Conservation (phyloP, 2,329 filamentous ascomycete species). For the Pyricularia sp. region DNA sequence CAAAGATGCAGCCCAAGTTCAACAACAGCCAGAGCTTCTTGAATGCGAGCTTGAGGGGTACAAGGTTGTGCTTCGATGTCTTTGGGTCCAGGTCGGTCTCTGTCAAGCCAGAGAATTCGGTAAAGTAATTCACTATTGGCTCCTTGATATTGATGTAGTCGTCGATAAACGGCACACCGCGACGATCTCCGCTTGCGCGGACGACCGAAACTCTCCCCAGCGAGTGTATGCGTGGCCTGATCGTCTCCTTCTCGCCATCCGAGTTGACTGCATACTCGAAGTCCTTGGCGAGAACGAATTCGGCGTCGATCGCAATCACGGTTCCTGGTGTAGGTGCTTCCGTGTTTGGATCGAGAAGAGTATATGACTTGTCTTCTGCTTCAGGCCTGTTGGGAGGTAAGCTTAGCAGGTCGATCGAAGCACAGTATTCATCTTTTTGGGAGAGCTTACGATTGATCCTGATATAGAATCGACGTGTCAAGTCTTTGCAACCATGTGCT, state of each 20-base stretch:
- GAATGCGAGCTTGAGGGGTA: conserved; percentile 82
- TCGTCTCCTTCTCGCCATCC: conserved; percentile 82
- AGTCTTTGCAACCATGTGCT: conserved; percentile 74
- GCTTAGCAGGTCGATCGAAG: neutral
- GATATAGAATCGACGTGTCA: conserved; percentile 74
- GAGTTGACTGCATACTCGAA: conserved; percentile 95
- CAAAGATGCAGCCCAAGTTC: conserved; percentile 85
- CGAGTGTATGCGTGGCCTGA: conserved; percentile 79
- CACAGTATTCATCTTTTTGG: neutral
- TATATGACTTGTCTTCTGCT: conserved; percentile 41
- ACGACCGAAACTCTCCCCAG: conserved; percentile 89
- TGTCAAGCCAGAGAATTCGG: conserved; percentile 83
- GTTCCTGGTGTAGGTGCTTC: conserved; percentile 61
- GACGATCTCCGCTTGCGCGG: conserved; percentile 61
- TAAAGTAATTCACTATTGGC: conserved; percentile 88
- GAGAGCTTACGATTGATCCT: conserved; percentile 42
- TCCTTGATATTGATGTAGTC: conserved; percentile 92
- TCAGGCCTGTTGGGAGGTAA: conserved; percentile 21
- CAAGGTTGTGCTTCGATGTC: conserved; percentile 67
- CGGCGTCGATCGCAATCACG: conserved; percentile 83
- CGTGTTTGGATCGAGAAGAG: conserved; percentile 36
- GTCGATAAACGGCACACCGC: conserved; percentile 84
- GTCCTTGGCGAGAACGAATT: conserved; percentile 86
- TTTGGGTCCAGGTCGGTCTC: conserved; percentile 71
- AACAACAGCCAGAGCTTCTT: conserved; percentile 97